Base-by-base conservation (phyloP, 2,329 filamentous ascomycete species). In the Dothistroma pini region DNA sequence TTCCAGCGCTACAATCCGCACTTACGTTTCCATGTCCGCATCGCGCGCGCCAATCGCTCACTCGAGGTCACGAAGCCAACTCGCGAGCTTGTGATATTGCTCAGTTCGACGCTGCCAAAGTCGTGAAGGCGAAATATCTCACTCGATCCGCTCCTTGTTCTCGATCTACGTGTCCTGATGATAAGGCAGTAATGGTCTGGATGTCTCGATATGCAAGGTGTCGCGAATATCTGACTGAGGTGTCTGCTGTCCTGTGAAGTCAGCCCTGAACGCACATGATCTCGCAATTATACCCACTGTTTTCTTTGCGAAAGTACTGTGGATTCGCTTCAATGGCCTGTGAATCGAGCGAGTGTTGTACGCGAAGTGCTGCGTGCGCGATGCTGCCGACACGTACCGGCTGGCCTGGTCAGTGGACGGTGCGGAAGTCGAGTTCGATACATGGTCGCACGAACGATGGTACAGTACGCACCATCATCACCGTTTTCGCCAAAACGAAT, bases 331-430 rank as follows among this genome's bases (percentile, higher is more conserved):
- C 34, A 22, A 19, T 35, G 22, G n/a, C 7, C 34, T 47, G 16
- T 25, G 55, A 29, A 57, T 44, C 44, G 55, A 50, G 35, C 29
- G 55, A 51, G 55, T 14, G 55, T 50, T 9, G 48, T 29, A 6
- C 29, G 25, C 55, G 11, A 51, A 16, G n/a, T 22, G 3, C 44
- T 34, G 41, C 35, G 22, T 21, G 31, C 14, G 41, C 22, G 21
- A 14, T 19, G n/a, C 10, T 50, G 14, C 11, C n/a, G 16, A 44
- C 21, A 50, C 29, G 44, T 51, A 50, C 10, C 14, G 44, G 48
- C 55, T 51, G 44, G 38, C 1, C 44, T 25, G 44, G 55, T 35
- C 32, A 14, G 11, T 57, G 38, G 16, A 29, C 22, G 55, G 55
- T 21, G 44, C 21, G 19, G 31, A 22, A 29, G 25, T 29, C 25